A percentile compares a stretch with the other conserved stretches of the same genome.
Conservation (phyloP, 371 early-diverging fungal genomes). For the Mortierella polycephala region DNA sequence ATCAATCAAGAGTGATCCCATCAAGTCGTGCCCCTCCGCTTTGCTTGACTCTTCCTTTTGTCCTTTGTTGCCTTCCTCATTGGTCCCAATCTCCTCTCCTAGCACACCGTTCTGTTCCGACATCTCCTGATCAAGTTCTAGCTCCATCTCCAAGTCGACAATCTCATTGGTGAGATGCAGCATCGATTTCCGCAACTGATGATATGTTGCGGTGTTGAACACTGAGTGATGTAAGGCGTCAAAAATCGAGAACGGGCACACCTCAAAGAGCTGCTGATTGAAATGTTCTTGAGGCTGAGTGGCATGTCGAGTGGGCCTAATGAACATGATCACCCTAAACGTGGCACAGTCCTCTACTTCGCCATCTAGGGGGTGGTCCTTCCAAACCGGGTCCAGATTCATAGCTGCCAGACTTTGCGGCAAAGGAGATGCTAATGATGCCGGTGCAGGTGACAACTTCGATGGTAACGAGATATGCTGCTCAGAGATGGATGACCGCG, state of each 20-base stretch:
- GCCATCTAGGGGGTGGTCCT: neutral
- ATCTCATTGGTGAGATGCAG: slow-evolving; percentile 38
- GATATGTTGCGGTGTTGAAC: slow-evolving; percentile 38
- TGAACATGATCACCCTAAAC: slow-evolving; percentile 38
- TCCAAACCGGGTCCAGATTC: slow-evolving; percentile 39
- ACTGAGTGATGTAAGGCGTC: slow-evolving; percentile 49
- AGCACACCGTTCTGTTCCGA: neutral
- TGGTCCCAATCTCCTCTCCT: neutral
- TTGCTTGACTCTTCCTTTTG: neutral
- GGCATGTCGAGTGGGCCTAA: slow-evolving; percentile 45
- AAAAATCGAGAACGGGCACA: slow-evolving; percentile 39
- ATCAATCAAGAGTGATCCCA: slow-evolving; percentile 19
- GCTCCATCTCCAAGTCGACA: slow-evolving; percentile 36
- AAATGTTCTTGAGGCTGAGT: slow-evolving; percentile 34
- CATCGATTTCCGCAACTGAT: slow-evolving; percentile 37
- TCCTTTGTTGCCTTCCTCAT: neutral
- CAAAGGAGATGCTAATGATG: neutral
- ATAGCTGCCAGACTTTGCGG: slow-evolving; percentile 28
- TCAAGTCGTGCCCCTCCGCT: neutral
- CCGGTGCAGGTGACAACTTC: neutral
- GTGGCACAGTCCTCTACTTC: neutral
- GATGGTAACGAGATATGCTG: neutral
- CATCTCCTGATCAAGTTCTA: slow-evolving; percentile 11
- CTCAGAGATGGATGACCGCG: neutral
- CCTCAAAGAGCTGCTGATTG: slow-evolving; percentile 31